Percentiles rank a stretch among this genome's conserved stretches.
These are phyloP conservation scores for Argentina anserina DNA, from an alignment of 306 rosid species.

Conservation along the genomic window DNA sequence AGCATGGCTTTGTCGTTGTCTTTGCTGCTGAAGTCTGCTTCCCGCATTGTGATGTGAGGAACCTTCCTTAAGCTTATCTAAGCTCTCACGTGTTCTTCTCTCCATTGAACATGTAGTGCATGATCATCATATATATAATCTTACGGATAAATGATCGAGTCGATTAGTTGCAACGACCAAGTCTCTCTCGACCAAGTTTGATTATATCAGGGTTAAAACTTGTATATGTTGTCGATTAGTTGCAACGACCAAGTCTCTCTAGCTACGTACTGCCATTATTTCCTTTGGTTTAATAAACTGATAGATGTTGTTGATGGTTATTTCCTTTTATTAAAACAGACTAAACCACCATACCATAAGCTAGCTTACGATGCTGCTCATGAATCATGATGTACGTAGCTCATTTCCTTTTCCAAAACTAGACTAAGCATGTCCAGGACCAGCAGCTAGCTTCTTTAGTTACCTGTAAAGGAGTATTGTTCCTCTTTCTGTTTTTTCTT, in stretches of 20 bases:
- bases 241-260: neutral
- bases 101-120: neutral
- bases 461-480: neutral
- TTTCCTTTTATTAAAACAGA: neutral
- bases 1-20: neutral
- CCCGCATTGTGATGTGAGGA: neutral
- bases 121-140: neutral
- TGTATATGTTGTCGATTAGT: neutral
- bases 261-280: neutral
- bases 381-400: too few relatives aligned
- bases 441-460: neutral
- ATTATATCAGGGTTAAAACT: neutral
- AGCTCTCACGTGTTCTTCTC: neutral
- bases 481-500: neutral
- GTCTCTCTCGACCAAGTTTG: neutral
- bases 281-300: neutral
- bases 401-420: neutral
- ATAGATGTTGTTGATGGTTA: neutral
- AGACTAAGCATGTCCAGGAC: neutral
- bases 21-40: neutral
- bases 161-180: neutral
- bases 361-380: neutral
- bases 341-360: neutral
- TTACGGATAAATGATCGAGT: neutral
- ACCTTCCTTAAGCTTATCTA: neutral